These are phyloP conservation scores for Pinus tabuliformis DNA, from an alignment of 75 land plant genomes.

Conservation along the genomic window DNA sequence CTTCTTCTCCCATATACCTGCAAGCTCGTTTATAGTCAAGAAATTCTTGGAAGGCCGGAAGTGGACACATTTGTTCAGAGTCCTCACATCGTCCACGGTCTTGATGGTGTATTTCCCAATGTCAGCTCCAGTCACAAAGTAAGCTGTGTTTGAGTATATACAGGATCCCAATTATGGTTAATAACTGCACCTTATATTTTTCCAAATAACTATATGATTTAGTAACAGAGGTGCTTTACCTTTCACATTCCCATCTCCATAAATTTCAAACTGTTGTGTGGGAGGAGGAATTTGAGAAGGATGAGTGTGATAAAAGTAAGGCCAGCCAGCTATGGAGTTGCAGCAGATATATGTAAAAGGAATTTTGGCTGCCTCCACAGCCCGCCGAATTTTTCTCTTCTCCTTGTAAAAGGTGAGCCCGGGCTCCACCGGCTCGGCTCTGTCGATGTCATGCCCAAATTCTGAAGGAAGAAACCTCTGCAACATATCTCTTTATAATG, in stretches of 20 bases:
- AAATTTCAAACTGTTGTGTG: conserved; percentile 9
- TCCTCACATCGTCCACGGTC: conserved; percentile 17
- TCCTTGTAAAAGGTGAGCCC: neutral
- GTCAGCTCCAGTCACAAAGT: neutral
- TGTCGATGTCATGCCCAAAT: conserved; percentile 22
- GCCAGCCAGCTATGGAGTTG: conserved; percentile 23
- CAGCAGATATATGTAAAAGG: conserved; percentile 22
- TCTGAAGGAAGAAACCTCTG: conserved; percentile 29
- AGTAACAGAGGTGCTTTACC: neutral
- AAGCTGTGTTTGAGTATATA: neutral
- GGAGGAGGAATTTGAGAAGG: conserved; percentile 13
- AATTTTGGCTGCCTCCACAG: conserved; percentile 18
- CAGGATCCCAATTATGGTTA: no score
- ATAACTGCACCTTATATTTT: no score
- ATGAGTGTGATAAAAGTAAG: conserved; percentile 14
- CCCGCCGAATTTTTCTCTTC: conserved; percentile 14
- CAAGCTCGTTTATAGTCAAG: conserved; percentile 11
- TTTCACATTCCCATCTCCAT: conserved; percentile 32
- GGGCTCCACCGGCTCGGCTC: conserved; percentile 8
- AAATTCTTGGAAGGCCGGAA: conserved; percentile 16
- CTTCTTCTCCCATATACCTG: conserved; percentile 23
- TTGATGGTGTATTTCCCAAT: conserved; percentile 11
- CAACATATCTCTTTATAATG: neutral
- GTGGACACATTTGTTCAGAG: conserved; percentile 16
- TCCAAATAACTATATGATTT: no score